Percentiles rank a stretch among this genome's conserved stretches.
Evolutionary conservation across 1,139 yeast genomes (phyloP).

Genomic region (Pneumocystis sp.): DNA sequence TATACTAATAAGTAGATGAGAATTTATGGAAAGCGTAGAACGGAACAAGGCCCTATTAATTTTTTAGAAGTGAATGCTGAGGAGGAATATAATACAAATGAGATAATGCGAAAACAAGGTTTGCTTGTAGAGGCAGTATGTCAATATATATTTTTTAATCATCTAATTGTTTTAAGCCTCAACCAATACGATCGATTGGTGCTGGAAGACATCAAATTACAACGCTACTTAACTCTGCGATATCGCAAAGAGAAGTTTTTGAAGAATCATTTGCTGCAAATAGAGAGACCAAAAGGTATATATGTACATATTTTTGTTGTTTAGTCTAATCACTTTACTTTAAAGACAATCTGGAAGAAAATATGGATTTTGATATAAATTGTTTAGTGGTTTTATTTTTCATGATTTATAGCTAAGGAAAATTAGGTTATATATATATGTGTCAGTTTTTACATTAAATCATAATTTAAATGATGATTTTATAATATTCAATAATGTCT

Average conservation of each 20-base stretch:
- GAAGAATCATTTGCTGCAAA: constrained; percentile 1
- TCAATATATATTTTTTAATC: neutral
- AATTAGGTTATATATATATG: neutral
- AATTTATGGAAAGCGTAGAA: neutral
- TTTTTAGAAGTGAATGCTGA: neutral
- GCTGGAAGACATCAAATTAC: constrained; percentile 2
- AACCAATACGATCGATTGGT: constrained; percentile 2
- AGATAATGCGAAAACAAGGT: neutral
- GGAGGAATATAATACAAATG: neutral
- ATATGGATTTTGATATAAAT: neutral
- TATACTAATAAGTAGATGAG: neutral
- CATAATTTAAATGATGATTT: neutral
- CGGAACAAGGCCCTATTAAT: neutral
- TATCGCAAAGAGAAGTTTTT: neutral
- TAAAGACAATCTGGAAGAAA: neutral
- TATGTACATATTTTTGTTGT: neutral
- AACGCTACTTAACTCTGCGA: neutral
- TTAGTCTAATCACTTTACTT: neutral
- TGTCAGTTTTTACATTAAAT: neutral
- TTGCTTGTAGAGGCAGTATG: neutral
- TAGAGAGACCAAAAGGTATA: neutral
- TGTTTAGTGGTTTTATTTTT: neutral
- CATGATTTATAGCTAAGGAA: neutral
- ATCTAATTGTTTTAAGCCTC: neutral
- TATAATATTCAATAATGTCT: neutral